These are phyloP conservation scores for Salpingoeca rosetta DNA, from an alignment of 78 protist species.

Conservation along the genomic window DNA sequence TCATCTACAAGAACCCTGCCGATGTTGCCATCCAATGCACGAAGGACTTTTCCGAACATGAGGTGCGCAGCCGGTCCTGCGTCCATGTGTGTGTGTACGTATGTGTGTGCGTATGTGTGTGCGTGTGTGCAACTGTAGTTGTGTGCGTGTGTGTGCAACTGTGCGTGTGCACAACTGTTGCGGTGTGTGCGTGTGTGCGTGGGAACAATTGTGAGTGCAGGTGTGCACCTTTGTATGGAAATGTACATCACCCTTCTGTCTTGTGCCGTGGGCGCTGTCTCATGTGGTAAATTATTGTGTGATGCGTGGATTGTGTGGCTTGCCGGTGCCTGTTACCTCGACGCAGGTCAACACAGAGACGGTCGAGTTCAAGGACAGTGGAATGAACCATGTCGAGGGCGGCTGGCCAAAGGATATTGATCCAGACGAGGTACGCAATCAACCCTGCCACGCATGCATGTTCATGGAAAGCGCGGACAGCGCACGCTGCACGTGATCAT, in stretches of 20 bases:
- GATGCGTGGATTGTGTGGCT: neutral
- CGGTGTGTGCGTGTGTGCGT: neutral
- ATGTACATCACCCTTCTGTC: no score
- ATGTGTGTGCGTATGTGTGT: neutral
- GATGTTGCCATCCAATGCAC: conserved; percentile 16
- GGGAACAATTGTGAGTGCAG: neutral
- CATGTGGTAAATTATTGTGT: neutral
- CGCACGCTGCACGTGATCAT: no score
- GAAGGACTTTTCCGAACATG: conserved; percentile 34
- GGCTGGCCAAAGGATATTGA: conserved; percentile 72
- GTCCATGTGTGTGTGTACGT: neutral
- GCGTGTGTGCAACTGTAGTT: neutral
- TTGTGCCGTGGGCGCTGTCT: neutral
- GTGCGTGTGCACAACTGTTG: neutral
- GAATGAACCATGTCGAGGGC: conserved; percentile 59
- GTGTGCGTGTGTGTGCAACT: neutral
- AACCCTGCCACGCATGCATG: no score
- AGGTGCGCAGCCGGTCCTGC: neutral
- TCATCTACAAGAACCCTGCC: conserved; percentile 14
- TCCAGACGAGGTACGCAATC: conserved; percentile 10
- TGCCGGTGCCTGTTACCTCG: neutral
- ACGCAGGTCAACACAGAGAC: conserved; percentile 49
- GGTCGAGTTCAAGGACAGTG: neutral
- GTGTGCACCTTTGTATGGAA: neutral
- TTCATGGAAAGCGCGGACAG: no score